Conservation (phyloP, 352 stramenopile genomes). For the Pythium scleroteichum region DNA sequence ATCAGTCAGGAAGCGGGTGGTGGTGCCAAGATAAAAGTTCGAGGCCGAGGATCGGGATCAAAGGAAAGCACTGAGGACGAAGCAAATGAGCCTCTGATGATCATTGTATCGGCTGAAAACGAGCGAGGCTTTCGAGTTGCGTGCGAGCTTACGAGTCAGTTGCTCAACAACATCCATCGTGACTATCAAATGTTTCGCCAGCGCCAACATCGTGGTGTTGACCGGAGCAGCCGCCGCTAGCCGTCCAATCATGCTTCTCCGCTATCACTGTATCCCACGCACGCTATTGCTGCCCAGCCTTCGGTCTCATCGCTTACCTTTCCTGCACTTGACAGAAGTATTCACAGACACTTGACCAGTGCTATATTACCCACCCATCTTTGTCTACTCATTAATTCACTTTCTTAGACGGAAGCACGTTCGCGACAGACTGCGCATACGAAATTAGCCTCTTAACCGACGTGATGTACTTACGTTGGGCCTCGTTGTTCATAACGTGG, state of each 20-base stretch:
- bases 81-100: constrained; percentile 74
- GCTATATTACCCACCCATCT: too few relatives aligned
- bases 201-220: constrained; percentile 36
- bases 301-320: not conserved
- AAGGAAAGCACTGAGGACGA: constrained; percentile 77
- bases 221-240: constrained; percentile 14
- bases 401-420: constrained; percentile 85
- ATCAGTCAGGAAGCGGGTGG: constrained; percentile 82
- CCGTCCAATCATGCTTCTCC: too few relatives aligned
- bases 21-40: constrained; percentile 83
- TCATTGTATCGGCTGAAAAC: constrained; percentile 84
- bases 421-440: constrained; percentile 92
- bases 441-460: constrained; percentile 98
- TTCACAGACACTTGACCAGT: too few relatives aligned
- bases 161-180: constrained; percentile 71
- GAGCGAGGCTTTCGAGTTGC: constrained; percentile 83
- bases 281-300: too few relatives aligned
- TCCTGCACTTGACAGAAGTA: too few relatives aligned
- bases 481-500: constrained; percentile 99
- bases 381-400: constrained; percentile 73
- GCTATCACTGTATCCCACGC: not conserved
- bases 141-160: constrained; percentile 60
- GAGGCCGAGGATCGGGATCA: constrained; percentile 75
- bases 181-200: constrained; percentile 75
- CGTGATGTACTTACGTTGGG: constrained; percentile 98